Evolutionary conservation across 768 basidiomycete species (phyloP), one percentile per base, ranked within the genome.

Genomic region (Lactarius sp.): DNA sequence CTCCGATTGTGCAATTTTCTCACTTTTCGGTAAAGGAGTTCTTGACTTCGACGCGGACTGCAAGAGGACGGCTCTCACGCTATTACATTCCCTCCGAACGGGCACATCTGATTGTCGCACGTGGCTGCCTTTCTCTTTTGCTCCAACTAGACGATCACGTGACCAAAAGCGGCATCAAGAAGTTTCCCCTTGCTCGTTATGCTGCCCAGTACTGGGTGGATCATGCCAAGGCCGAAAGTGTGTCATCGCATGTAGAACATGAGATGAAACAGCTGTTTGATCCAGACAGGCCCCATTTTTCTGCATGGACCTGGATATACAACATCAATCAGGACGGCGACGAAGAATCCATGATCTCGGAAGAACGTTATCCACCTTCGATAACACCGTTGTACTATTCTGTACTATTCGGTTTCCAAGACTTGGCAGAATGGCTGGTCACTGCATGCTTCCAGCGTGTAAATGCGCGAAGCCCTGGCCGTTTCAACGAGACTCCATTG

Each of bases 11-110:
- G 9, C 59, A 60, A n/a, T 60, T 41, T 36, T 47, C 51, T 2
- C 49, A 59, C n/a, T 59, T 59, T 16, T 52, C 59, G 2, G 59
- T 59, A 8, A 47, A 52, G 51, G 50, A 52, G 27, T 42, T 31
- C 42, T 36, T 52, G 37, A 41, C 42, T 5, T 60, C 59, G 27
- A 34, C 0, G 20, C 59, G 59, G 2, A 20, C 54, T 7, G 9
- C 51, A 3, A 6, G 36, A 9, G 58, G 46, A 27, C 37, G 33
- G 3, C 8, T 60, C 0, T 44, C 51, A 1, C 41, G 41, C 27
- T 61, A 42, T 31, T 31, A 41, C 16, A 18, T 42, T 6, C 36
- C 44, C 16, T 44, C 31, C 3, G 60, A 62, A 22, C n/a, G 49
- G 3, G 50, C 61, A 0, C 61, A 56, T 36, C 13, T 27, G 8